Evolutionary conservation across 495 filamentous ascomycete species (phyloP).

Genomic region (Penicillium daleae): DNA sequence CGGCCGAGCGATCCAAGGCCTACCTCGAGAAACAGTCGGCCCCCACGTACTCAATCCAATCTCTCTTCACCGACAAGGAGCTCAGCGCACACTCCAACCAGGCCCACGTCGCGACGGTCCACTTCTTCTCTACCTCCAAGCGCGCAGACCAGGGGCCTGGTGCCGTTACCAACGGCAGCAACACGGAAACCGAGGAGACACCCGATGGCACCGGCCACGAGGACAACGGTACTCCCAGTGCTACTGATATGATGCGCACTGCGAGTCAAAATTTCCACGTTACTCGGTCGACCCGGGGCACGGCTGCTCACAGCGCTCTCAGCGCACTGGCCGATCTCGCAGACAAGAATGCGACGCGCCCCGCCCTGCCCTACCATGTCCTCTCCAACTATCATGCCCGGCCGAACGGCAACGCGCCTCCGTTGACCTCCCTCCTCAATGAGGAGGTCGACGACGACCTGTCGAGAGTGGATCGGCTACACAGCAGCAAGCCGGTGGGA

Average conservation of each 20-base stretch:
- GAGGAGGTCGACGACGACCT: slow-evolving; percentile 65
- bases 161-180: slow-evolving; percentile 47
- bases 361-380: slow-evolving; percentile 65
- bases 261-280: slow-evolving; percentile 67
- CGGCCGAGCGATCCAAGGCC: slow-evolving; percentile 50
- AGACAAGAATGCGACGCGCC: slow-evolving; percentile 64
- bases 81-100: slow-evolving; percentile 73
- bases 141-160: slow-evolving; percentile 49
- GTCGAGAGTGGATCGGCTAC: slow-evolving; percentile 56
- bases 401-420: slow-evolving; percentile 49
- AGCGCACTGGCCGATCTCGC: slow-evolving; percentile 64
- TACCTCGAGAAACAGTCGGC: slow-evolving; percentile 45
- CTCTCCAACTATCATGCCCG: slow-evolving; percentile 54
- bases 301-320: slow-evolving; percentile 57
- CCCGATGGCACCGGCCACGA: slow-evolving; percentile 54
- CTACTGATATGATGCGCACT: slow-evolving; percentile 71
- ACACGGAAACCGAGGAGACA: slow-evolving; percentile 50
- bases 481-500: slow-evolving; percentile 32
- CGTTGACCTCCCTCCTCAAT: slow-evolving; percentile 54
- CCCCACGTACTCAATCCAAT: slow-evolving; percentile 77
- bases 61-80: slow-evolving; percentile 94
- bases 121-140: slow-evolving; percentile 57
- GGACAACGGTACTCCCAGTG: slow-evolving; percentile 56
- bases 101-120: slow-evolving; percentile 67
- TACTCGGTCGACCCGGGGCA: slow-evolving; percentile 69